phyloP scores from a whole-genome alignment of 1,284 basidiomycete species.

The Fomitopsis betulina region DNA sequence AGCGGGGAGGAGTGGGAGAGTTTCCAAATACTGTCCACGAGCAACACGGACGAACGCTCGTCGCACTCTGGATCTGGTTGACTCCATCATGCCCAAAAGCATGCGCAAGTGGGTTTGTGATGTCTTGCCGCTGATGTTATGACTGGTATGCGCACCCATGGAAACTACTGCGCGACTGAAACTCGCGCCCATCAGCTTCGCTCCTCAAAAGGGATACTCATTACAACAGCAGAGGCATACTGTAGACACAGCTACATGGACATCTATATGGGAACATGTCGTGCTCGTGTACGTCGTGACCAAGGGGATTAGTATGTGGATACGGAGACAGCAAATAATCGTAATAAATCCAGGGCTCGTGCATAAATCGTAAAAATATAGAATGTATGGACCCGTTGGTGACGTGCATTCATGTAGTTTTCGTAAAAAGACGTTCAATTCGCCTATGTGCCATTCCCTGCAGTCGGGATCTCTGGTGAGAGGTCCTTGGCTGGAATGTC shows the following conservation, averaged over 20 bases:
- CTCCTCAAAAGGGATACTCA: neutral
- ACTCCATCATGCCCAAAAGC: too few relatives aligned
- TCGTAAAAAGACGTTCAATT: neutral
- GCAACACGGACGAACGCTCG: neutral
- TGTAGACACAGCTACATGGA: neutral
- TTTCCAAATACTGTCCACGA: slow-evolving; percentile 18
- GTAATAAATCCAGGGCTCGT: neutral
- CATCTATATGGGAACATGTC: neutral
- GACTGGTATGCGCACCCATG: too few relatives aligned
- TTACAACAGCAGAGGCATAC: neutral
- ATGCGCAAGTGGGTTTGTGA: neutral
- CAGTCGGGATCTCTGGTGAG: slow-evolving; percentile 17
- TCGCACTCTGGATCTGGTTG: too few relatives aligned
- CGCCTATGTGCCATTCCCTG: slow-evolving; percentile 1
- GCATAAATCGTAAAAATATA: slow-evolving; percentile 1
- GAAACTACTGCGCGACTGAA: neutral
- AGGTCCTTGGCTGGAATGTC: slow-evolving; percentile 16
- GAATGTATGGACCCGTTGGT: neutral
- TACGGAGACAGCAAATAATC: neutral
- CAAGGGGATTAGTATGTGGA: neutral
- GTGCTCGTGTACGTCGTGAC: neutral
- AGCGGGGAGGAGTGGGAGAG: slow-evolving; percentile 28
- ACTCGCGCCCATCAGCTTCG: neutral
- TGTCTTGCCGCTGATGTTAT: neutral
- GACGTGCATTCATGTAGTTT: neutral